phyloP scores from a whole-genome alignment of 2,329 filamentous ascomycete genomes.

The Aureobasidium sp. region DNA sequence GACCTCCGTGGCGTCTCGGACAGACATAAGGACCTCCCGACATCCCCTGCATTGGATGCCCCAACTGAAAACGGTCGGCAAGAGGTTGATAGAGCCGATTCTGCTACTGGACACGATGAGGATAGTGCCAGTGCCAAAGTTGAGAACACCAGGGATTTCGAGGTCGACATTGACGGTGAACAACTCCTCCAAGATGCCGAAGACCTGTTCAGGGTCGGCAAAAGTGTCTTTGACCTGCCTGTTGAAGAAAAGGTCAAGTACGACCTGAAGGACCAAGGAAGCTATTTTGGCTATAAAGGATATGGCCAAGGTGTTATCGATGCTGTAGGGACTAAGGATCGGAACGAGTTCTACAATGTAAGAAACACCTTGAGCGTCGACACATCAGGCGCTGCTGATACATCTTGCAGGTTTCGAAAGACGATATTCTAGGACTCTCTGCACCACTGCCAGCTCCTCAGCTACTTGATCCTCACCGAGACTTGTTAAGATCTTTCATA shows the following conservation, averaged over 20 bases:
- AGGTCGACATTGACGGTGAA: conserved; percentile 28
- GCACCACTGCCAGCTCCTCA: conserved; percentile 37
- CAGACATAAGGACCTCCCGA: neutral
- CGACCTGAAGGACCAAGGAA: conserved; percentile 44
- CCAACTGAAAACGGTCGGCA: conserved; percentile 1
- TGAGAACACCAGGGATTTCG: neutral
- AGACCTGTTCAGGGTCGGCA: conserved; percentile 40
- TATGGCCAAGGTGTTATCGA: conserved; percentile 42
- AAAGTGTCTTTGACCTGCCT: conserved; percentile 42
- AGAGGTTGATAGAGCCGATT: neutral
- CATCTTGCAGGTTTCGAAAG: conserved; percentile 40
- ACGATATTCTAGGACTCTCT: conserved; percentile 43
- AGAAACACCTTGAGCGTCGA: neutral
- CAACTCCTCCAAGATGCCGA: conserved; percentile 39
- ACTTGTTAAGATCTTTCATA: conserved; percentile 39
- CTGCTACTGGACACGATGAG: neutral
- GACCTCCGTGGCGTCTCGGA: conserved; percentile 33
- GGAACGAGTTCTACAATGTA: conserved; percentile 51
- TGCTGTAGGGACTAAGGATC: conserved; percentile 41
- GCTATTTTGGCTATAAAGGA: conserved; percentile 47
- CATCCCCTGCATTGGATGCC: conserved; percentile 1
- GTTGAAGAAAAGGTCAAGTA: conserved; percentile 49
- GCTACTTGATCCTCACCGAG: conserved; percentile 33
- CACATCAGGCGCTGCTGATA: neutral
- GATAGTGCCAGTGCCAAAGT: neutral